Conservation (phyloP, 2,329 filamentous ascomycete species). For the Colletotrichum coccodes region DNA sequence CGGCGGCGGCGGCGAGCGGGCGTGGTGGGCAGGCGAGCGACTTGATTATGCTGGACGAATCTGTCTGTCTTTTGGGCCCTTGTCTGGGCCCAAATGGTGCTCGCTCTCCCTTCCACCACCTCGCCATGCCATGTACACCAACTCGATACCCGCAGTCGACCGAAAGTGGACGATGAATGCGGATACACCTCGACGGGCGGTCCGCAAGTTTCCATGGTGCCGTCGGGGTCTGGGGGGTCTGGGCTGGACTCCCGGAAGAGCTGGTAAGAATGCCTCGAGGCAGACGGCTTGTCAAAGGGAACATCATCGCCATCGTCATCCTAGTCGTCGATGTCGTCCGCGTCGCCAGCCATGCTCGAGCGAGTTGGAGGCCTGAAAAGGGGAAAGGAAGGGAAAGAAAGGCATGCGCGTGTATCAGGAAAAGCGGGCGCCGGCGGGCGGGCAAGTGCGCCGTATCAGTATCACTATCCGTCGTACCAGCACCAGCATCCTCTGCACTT, state of each 20-base stretch:
- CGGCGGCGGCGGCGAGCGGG: background rate
- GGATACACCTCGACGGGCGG: background rate
- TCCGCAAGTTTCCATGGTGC: background rate
- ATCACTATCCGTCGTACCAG: background rate
- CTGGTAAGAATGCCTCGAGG: background rate
- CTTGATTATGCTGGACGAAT: background rate
- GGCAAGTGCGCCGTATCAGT: constrained; percentile 1
- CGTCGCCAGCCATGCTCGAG: background rate
- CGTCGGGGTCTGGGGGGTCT: background rate
- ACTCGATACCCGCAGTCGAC: background rate
- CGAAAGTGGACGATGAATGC: background rate
- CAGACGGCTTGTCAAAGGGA: background rate
- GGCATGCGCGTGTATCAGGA: constrained; percentile 8
- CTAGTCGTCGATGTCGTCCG: no score
- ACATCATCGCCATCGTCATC: background rate
- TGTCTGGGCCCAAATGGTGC: background rate
- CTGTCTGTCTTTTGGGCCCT: background rate
- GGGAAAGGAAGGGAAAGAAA: background rate
- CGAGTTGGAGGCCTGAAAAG: background rate
- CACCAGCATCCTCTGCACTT: background rate
- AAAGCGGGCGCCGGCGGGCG: constrained; percentile 15
- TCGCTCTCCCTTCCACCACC: background rate
- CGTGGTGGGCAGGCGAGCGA: background rate
- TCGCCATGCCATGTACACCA: background rate
- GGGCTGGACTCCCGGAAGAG: background rate